These are phyloP conservation scores for Neonectria neomacrospora DNA, from an alignment of 2,329 filamentous ascomycete genomes.

Conservation along the genomic window DNA sequence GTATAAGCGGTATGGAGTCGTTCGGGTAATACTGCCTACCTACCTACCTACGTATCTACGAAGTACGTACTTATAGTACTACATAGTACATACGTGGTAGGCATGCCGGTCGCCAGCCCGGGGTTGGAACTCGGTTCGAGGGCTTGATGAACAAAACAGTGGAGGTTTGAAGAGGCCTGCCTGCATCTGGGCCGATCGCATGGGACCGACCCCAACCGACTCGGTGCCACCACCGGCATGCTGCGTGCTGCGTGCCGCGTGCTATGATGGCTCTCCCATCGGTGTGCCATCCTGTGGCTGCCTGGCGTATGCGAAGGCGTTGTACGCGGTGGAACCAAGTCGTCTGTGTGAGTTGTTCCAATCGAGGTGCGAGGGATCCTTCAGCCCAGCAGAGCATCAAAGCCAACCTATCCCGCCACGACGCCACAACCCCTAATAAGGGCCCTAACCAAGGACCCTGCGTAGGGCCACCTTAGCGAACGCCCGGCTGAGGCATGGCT, in stretches of 20 bases:
- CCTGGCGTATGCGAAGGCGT: slow-evolving; percentile 7
- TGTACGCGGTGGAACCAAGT: neutral
- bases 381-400: slow-evolving; percentile 13
- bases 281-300: slow-evolving; percentile 8
- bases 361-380: slow-evolving; percentile 10
- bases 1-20: neutral
- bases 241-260: neutral
- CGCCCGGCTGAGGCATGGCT: slow-evolving; percentile 16
- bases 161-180: slow-evolving; percentile 4
- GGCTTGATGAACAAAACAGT: slow-evolving; percentile 2
- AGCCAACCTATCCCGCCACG: slow-evolving; percentile 20
- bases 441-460: slow-evolving; percentile 2
- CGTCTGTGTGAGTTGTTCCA: slow-evolving; percentile 8
- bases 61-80: no score
- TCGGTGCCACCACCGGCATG: neutral
- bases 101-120: neutral
- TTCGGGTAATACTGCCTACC: no score
- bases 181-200: slow-evolving; percentile 4
- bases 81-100: no score
- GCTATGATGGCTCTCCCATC: slow-evolving; percentile 12
- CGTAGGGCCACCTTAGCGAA: slow-evolving; percentile 19
- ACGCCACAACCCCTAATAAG: slow-evolving; percentile 7
- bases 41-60: no score
- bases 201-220: neutral
- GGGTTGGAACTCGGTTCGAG: slow-evolving; percentile 1